Evolutionary conservation across 176 grass and related monocot genomes (phyloP), one percentile per base, ranked within the genome.

Genomic region (Lolium multiflorum): DNA sequence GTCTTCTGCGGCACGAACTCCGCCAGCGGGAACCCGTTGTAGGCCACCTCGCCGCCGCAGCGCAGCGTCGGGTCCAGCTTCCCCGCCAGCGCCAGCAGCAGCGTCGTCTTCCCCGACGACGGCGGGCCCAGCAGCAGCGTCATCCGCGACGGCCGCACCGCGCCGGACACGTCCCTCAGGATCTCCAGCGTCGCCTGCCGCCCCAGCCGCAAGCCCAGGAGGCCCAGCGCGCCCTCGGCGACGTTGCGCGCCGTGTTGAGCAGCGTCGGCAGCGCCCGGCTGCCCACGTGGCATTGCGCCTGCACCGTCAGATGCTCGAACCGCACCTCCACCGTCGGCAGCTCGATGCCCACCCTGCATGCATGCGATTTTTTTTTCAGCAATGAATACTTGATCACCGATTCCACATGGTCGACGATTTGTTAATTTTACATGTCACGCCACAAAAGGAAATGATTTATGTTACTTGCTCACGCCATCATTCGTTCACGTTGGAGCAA

Each of bases 1-100:
- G 97, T 96, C 89, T 99, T 99, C 91, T 96, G 97, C 41, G 97
- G 92, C 76, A 96, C 91, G 81, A 99, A 99, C 79, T 96, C 92
- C 44, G 75, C 51, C 41, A 96, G 73, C 39, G 22, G 21, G 83
- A 85, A 85, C 25, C 97, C 97, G 62, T 99, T 99, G 92, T 99
- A 99, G 9, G 90, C 80, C 59, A 99, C 52, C 66, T 96, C 92
- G 21, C 97, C 97, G 54, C 10, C 18, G 55, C 28, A 54, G 61
- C 85, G 60, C 35, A 99, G 87, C 76, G 84, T 10, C 26, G 87
- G 87, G 85, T 96, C 97, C 7, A 99, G 87, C 87, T 99, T 99
- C 11, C 97, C 94, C 26, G 97, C 97, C 49, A 99, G 86, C 0
- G 97, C 90, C 11, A 99, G 89, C 51, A 99, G 82, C 73, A 99